Percentiles rank a stretch among this genome's conserved stretches.
Evolutionary conservation across 257 asterid genomes (phyloP).

Genomic region (Striga asiatica): DNA sequence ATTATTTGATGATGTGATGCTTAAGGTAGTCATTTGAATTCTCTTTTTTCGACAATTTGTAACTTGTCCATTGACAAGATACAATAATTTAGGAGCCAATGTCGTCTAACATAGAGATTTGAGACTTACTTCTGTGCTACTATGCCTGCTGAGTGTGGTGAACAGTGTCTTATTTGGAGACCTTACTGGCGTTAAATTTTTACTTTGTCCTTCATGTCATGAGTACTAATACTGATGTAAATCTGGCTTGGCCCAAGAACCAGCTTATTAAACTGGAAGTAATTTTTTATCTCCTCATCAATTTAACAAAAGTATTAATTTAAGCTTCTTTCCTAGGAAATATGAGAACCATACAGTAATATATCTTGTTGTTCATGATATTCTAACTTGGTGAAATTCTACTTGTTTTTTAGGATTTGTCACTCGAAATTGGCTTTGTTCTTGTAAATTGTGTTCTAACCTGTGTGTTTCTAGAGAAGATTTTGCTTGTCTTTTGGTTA

Average conservation of each 20-base stretch:
- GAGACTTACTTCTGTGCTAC: constrained; percentile 2
- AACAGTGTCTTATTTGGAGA: neutral
- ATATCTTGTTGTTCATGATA: neutral
- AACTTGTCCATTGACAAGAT: constrained; percentile 5
- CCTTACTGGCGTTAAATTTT: constrained; percentile 5
- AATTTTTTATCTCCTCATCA: constrained; percentile 2
- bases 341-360: neutral
- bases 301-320: constrained; percentile 1
- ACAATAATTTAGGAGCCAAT: neutral
- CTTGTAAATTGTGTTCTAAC: constrained; percentile 9
- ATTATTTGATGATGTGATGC: constrained; percentile 47
- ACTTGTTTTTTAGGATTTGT: neutral
- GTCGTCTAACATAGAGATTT: constrained; percentile 4
- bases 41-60: constrained; percentile 8
- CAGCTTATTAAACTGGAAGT: constrained; percentile 1
- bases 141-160: constrained; percentile 6
- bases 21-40: constrained; percentile 41
- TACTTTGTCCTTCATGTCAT: neutral
- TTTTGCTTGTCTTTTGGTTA: no score
- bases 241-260: neutral
- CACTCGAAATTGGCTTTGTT: neutral
- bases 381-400: neutral
- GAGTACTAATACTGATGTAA: neutral
- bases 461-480: constrained; percentile 4
- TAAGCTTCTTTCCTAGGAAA: neutral